phyloP scores from a whole-genome alignment of 2,329 filamentous ascomycete species.

The Fusarium verrucosum region DNA sequence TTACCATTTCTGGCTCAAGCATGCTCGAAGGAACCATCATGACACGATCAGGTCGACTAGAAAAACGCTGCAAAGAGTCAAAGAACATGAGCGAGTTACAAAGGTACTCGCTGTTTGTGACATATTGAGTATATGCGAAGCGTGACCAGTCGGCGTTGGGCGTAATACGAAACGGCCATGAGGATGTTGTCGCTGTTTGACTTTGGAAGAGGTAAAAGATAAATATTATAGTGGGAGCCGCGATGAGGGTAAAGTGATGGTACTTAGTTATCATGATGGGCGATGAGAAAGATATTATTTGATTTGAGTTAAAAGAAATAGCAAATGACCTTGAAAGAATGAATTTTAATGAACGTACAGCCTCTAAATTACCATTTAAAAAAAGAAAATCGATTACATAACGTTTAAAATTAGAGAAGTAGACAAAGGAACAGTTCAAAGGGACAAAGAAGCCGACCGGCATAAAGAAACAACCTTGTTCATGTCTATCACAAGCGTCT shows the following conservation, averaged over 20 bases:
- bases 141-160: conserved; percentile 24
- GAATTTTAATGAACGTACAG: not conserved
- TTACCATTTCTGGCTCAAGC: conserved; percentile 44
- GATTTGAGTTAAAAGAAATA: not conserved
- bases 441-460: not conserved
- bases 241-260: not conserved
- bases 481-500: too few species aligned
- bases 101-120: conserved; percentile 56
- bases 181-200: not conserved
- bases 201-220: not conserved
- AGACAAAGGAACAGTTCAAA: too few species aligned
- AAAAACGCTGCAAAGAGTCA: conserved; percentile 52
- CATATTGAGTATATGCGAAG: conserved; percentile 61
- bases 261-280: conserved; percentile 5
- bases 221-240: not conserved
- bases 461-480: too few species aligned
- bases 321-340: not conserved
- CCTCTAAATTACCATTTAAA: too few species aligned
- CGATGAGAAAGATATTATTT: not conserved
- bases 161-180: not conserved
- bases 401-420: too few species aligned
- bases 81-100: conserved; percentile 63
- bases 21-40: conserved; percentile 57
- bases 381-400: too few species aligned
- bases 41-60: conserved; percentile 55